A percentile compares a stretch with the other conserved stretches of the same genome.
These are phyloP conservation scores for Rhinocladiella similis DNA, from an alignment of 2,329 filamentous ascomycete species.

Conservation along the genomic window DNA sequence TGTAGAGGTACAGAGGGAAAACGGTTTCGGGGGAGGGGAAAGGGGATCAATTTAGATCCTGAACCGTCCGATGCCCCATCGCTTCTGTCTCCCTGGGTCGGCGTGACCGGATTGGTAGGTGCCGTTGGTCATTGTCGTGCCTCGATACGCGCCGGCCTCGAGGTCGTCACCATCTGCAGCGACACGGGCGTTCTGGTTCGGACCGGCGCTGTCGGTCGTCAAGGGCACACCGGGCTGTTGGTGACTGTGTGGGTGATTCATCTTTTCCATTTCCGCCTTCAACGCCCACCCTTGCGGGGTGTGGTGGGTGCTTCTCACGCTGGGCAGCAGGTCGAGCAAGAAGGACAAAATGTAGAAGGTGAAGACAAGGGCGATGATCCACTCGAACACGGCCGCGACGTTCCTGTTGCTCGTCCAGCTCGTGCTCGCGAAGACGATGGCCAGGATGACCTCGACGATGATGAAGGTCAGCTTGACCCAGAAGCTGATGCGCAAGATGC, in stretches of 20 bases:
- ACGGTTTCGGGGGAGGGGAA: too few relatives aligned
- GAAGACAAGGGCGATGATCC: constrained; percentile 44
- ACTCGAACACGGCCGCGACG: constrained; percentile 75
- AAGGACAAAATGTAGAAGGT: constrained; percentile 75
- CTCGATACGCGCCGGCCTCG: constrained; percentile 12
- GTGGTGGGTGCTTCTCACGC: constrained; percentile 60
- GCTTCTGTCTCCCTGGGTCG: constrained; percentile 15
- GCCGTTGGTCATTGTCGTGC: constrained; percentile 14
- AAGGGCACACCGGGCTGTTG: constrained; percentile 11
- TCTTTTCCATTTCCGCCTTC: constrained; percentile 18
- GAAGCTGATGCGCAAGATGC: constrained; percentile 74
- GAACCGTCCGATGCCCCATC: constrained; percentile 13
- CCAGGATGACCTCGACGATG: constrained; percentile 71
- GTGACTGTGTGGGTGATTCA: background rate
- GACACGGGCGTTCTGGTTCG: constrained; percentile 12
- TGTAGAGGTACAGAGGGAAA: too few relatives aligned
- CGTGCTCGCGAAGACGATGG: constrained; percentile 63
- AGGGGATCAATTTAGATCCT: constrained; percentile 5
- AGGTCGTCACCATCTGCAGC: background rate
- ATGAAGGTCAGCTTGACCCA: constrained; percentile 86
- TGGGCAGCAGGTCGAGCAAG: constrained; percentile 81
- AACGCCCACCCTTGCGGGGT: constrained; percentile 39
- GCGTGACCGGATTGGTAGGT: constrained; percentile 4
- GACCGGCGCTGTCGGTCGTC: constrained; percentile 16
- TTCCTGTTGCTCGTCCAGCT: constrained; percentile 52